Evolutionary conservation across 2,329 filamentous ascomycete genomes (phyloP).

Genomic region (Verticillium isaacii): DNA sequence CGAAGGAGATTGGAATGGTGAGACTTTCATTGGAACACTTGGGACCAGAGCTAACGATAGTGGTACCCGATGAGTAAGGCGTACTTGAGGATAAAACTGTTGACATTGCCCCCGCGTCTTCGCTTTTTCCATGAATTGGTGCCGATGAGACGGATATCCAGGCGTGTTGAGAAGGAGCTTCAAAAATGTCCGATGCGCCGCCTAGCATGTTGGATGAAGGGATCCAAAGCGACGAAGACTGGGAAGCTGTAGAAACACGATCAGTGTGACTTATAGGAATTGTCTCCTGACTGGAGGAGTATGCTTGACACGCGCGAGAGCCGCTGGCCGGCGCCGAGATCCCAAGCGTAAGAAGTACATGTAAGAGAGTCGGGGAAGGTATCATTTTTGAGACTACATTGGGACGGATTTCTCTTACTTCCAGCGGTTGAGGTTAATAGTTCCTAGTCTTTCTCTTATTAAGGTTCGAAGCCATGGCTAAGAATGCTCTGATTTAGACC

Average conservation of each 20-base stretch:
- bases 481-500: too few relatives aligned
- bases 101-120: background rate
- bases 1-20: background rate
- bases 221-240: background rate
- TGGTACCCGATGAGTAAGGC: background rate
- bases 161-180: background rate
- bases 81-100: background rate
- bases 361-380: background rate
- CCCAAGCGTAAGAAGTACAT: background rate
- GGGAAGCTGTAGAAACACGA: background rate
- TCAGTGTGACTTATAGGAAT: background rate
- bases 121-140: background rate
- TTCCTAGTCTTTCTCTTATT: too few relatives aligned
- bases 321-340: background rate
- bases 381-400: background rate
- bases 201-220: background rate
- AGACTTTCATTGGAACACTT: background rate
- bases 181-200: background rate
- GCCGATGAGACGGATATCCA: background rate
- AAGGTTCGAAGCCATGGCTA: too few relatives aligned
- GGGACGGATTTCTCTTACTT: too few relatives aligned
- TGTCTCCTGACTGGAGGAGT: slow-evolving; percentile 2
- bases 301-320: slow-evolving; percentile 3
- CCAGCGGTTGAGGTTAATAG: too few relatives aligned
- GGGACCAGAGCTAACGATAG: background rate